Evolutionary conservation across 805 yeast genomes (phyloP).

Genomic region (Starmerella ratchasimensis): DNA sequence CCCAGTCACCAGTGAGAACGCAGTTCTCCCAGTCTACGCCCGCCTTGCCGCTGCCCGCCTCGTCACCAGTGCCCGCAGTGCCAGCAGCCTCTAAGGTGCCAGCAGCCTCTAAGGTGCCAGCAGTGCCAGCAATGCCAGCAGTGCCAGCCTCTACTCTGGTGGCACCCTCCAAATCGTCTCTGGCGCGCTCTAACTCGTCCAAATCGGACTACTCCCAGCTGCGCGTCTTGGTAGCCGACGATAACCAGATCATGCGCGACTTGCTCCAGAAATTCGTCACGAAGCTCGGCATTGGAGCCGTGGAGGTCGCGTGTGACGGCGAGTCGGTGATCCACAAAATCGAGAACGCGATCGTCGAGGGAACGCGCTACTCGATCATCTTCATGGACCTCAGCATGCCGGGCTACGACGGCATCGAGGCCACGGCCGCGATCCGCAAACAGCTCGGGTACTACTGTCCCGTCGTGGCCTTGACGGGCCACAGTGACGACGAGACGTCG

Average conservation of each 20-base stretch:
- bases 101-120: too few species aligned
- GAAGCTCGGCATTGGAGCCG: slow-evolving; percentile 56
- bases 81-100: too few species aligned
- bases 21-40: too few species aligned
- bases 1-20: too few species aligned
- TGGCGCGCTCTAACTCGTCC: too few species aligned
- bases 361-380: slow-evolving; percentile 27
- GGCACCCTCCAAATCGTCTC: too few species aligned
- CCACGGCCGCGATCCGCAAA: slow-evolving; percentile 39
- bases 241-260: slow-evolving; percentile 78
- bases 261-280: slow-evolving; percentile 73
- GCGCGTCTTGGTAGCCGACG: slow-evolving; percentile 77
- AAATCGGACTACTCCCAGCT: not conserved
- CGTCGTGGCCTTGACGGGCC: slow-evolving; percentile 84
- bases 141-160: too few species aligned
- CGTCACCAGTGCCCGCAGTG: too few species aligned
- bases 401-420: slow-evolving; percentile 22
- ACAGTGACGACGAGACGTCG: slow-evolving; percentile 76
- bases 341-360: slow-evolving; percentile 31
- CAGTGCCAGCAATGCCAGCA: too few species aligned
- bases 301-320: slow-evolving; percentile 77
- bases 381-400: slow-evolving; percentile 26
- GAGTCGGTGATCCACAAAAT: slow-evolving; percentile 68
- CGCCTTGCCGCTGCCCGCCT: too few species aligned
- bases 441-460: slow-evolving; percentile 55